Evolutionary conservation across 192 early-diverging fungal genomes (phyloP), one percentile per base, ranked within the genome.

Genomic region (Lobulomyces angularis): DNA sequence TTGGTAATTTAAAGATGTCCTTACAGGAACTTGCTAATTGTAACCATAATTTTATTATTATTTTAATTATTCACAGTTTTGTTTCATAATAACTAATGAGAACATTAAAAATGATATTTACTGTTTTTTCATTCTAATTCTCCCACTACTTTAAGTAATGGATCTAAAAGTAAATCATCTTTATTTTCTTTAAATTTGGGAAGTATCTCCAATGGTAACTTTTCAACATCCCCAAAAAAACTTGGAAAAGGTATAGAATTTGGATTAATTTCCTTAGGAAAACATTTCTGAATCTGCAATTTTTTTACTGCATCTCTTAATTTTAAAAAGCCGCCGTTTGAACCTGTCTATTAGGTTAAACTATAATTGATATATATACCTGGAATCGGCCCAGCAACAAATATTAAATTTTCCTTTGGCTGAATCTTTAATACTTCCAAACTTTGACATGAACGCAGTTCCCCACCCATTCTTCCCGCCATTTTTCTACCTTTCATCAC

Each of bases 401-500:
- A 97, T 38, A 97, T 59, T 16, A 91, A 59, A 63, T 92, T 88
- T n/a, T n/a, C n/a, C 41, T 33, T n/a, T n/a, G n/a, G n/a, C n/a
- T n/a, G n/a, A n/a, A n/a, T n/a, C 62, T 86, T 86, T 49, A 86
- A 55, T 21, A 94, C 83, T 45, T 85, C 69, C 8, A 92, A 58
- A 43, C 74, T 86, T 46, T 86, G 81, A 19, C 79, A 77, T 2
- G 89, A 91, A 0, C 67, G 56, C 47, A 61, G 80, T 34, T 86
- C 79, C 38, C 82, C 83, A 40, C 93, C 93, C 81, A 97, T 86
- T 18, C 84, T 79, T 33, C 93, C 93, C 14, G 90, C 79, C 93
- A 97, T 97, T 52, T 97, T 97, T 67, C 90, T 97, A 14, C 93
- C 93, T 47, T 86, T 86, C 54, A 84, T 91, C 31, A 94, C 88